Base-by-base conservation (phyloP, 345 rosid species). In the Physaria fendleri region DNA sequence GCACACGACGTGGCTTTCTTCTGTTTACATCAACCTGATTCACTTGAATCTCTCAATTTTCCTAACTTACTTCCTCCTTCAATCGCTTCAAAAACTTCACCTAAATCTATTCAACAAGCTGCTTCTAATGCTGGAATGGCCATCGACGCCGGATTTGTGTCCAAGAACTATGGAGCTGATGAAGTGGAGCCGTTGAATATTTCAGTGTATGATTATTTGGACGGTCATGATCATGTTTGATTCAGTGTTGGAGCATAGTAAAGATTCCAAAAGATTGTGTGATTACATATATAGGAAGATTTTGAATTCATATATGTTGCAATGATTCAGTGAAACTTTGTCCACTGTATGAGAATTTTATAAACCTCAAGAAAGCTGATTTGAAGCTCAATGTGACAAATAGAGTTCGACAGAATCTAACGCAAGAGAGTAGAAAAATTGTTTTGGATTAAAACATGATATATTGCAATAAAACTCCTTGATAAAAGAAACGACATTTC, bases 121-220 rank as follows among this genome's bases (percentile, higher is more conserved):
- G 92, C 98, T 11, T 85, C 90, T 5, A 89, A 91, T n/a, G 96
- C 98, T 5, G 98, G 96, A 3, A 85, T 91, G 96, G 96, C 86
- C 0, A 34, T 88, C 4, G 98, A 91, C 51, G 95, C 92, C 34
- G 57, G 59, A 1, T 45, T 66, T n/a, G n/a, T 8, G 23, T 56
- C n/a, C 46, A 53, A 8, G 71, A 65, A n/a, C n/a, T n/a, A 52
- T 5, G 71, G 53, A 46, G 57, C 14, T 35, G 67, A 37, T 59
- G 65, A 33, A 52, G 35, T 53, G 57, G 77, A 73, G 37, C 67
- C 47, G 47, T 63, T 85, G 66, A 77, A 67, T 80, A 76, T 85
- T 23, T 85, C 96, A 4, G 84, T 89, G n/a, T 88, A 85, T 9
- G 96, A 89, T 69, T 89, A 89, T 63, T 24, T 70, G 54, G 65